Percentiles rank a stretch among this genome's conserved stretches.
These are phyloP conservation scores for Penicillium pancosmium DNA, from an alignment of 495 filamentous ascomycete genomes.

Conservation along the genomic window DNA sequence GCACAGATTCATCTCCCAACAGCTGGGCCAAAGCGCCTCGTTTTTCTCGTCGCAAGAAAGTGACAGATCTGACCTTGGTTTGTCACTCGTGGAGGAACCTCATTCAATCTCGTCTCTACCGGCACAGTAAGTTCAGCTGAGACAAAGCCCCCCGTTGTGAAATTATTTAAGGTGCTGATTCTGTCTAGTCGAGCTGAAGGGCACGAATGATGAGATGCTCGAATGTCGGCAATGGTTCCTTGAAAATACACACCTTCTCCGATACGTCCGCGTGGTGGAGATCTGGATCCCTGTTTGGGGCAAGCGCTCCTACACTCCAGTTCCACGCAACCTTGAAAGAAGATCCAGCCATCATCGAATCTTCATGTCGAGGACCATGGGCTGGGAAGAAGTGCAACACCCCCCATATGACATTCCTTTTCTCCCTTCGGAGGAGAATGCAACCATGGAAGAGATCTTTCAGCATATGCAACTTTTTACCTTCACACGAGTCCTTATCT, in stretches of 20 bases:
- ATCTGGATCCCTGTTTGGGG: constrained; percentile 76
- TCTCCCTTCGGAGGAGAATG: constrained; percentile 58
- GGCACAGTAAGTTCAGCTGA: neutral
- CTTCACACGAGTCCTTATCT: constrained; percentile 64
- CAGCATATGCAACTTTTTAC: constrained; percentile 60
- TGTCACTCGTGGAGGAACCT: neutral
- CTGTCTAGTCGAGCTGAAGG: constrained; percentile 65
- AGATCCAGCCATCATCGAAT: neutral
- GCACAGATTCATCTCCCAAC: neutral
- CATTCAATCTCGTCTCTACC: neutral
- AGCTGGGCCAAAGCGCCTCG: neutral
- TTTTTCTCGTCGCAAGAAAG: neutral
- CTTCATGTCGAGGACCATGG: neutral
- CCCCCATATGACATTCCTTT: constrained; percentile 44
- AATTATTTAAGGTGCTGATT: neutral
- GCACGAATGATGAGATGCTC: constrained; percentile 59
- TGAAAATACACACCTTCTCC: constrained; percentile 56
- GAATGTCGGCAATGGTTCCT: constrained; percentile 60
- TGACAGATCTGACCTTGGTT: neutral
- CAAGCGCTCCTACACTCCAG: constrained; percentile 32
- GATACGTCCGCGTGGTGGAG: constrained; percentile 70
- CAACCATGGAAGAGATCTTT: constrained; percentile 69
- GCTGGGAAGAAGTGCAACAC: neutral
- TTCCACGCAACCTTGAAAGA: neutral
- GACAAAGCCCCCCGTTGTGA: neutral